These are phyloP conservation scores for Ustilago hordei DNA, from an alignment of 1,284 basidiomycete species.

Conservation along the genomic window DNA sequence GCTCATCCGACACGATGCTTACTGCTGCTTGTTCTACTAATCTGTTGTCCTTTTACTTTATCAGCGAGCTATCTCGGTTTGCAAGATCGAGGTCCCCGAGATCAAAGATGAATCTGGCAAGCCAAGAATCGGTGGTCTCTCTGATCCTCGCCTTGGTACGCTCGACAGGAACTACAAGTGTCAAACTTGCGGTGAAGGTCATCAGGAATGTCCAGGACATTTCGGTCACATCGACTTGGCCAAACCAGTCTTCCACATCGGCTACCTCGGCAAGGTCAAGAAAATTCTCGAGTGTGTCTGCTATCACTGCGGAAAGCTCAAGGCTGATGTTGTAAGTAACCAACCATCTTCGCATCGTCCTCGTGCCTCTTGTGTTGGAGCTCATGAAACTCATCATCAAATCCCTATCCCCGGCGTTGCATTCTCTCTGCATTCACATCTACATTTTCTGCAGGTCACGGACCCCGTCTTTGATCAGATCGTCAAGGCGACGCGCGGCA, in stretches of 20 bases:
- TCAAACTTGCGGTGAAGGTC: constrained; percentile 91
- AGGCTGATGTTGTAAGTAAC: constrained; percentile 77
- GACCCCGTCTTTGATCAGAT: constrained; percentile 66
- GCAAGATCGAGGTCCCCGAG: constrained; percentile 97
- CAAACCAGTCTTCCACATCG: constrained; percentile 93
- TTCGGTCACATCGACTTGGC: constrained; percentile 99
- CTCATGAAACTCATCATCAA: not conserved
- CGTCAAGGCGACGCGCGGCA: constrained; percentile 59
- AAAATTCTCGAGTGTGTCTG: constrained; percentile 99
- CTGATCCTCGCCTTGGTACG: constrained; percentile 96
- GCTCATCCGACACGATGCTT: not conserved
- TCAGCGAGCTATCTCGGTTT: constrained; percentile 94
- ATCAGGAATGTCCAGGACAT: constrained; percentile 81
- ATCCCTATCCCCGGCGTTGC: not conserved
- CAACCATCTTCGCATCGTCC: not conserved
- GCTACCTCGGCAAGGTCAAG: constrained; percentile 98
- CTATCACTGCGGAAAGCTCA: constrained; percentile 97
- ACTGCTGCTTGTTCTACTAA: not conserved
- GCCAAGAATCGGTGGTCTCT: constrained; percentile 89
- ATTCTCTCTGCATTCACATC: not conserved
- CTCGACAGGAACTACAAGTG: constrained; percentile 99
- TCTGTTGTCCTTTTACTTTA: not conserved
- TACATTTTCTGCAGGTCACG: constrained; percentile 23
- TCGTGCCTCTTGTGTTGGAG: not conserved
- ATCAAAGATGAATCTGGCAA: constrained; percentile 92